phyloP scores from a whole-genome alignment of 2,329 filamentous ascomycete species.

The Orbilia quercus region DNA sequence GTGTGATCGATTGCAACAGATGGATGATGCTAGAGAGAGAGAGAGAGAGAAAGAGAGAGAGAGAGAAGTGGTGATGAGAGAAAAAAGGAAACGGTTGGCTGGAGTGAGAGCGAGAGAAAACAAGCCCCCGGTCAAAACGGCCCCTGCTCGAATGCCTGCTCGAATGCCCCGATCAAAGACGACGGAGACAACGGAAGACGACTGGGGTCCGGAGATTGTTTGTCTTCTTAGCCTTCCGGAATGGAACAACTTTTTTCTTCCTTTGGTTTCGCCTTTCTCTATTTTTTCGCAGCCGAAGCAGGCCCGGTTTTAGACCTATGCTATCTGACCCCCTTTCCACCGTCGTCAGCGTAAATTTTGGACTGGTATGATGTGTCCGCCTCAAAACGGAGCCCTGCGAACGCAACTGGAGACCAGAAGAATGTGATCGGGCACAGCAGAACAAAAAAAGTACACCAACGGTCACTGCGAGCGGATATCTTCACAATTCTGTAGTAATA shows the following conservation, averaged over 20 bases:
- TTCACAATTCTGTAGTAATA: slow-evolving; percentile 34
- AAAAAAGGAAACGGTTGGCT: slow-evolving; percentile 5
- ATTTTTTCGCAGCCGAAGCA: slow-evolving; percentile 50
- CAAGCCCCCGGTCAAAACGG: slow-evolving; percentile 22
- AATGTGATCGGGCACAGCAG: slow-evolving; percentile 49
- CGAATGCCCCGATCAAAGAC: slow-evolving; percentile 52
- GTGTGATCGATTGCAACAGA: background rate
- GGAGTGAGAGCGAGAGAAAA: slow-evolving; percentile 29
- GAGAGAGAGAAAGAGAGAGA: slow-evolving; percentile 14
- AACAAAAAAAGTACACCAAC: slow-evolving; percentile 31
- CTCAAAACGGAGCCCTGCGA: slow-evolving; percentile 55
- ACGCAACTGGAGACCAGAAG: slow-evolving; percentile 29
- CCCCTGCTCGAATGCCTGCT: slow-evolving; percentile 11
- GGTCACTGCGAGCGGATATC: slow-evolving; percentile 41
- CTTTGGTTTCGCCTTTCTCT: slow-evolving; percentile 41
- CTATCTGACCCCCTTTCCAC: slow-evolving; percentile 48
- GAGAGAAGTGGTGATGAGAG: background rate
- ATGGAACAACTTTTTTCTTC: slow-evolving; percentile 57
- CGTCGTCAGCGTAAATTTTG: slow-evolving; percentile 53
- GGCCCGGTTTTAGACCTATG: slow-evolving; percentile 48
- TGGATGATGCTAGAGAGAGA: slow-evolving; percentile 2
- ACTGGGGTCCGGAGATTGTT: slow-evolving; percentile 57
- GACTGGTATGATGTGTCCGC: slow-evolving; percentile 56
- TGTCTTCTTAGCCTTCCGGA: slow-evolving; percentile 56
- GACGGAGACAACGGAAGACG: slow-evolving; percentile 48